Percentiles rank a stretch among this genome's conserved stretches.
Conservation (phyloP, 495 filamentous ascomycete species). For the Hypoxylon intermedium region DNA sequence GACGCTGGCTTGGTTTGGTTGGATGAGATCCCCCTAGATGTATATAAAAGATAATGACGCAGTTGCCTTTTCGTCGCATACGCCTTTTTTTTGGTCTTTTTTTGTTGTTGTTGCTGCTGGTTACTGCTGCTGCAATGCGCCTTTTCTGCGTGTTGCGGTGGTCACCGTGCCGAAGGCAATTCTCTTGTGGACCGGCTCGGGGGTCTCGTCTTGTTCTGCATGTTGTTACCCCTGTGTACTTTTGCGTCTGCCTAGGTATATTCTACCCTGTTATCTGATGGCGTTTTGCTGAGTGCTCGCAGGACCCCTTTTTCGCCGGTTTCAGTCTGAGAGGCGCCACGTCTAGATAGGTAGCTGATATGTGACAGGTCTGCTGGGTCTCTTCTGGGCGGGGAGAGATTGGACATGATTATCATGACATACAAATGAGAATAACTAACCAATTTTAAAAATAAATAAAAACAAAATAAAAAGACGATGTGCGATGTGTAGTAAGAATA, state of each 20-base stretch:
- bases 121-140: slow-evolving; percentile 9
- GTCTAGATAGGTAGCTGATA: slow-evolving; percentile 16
- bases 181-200: slow-evolving; percentile 11
- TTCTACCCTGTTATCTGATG: background rate
- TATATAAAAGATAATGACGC: slow-evolving; percentile 9
- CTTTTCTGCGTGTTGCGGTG: slow-evolving; percentile 1
- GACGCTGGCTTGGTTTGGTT: background rate
- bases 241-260: slow-evolving; percentile 19
- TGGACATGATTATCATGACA: slow-evolving; percentile 4
- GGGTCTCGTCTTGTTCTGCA: slow-evolving; percentile 14
- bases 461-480: too few relatives aligned
- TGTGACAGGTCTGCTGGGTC: slow-evolving; percentile 30
- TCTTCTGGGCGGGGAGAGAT: slow-evolving; percentile 5
- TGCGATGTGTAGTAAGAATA: too few relatives aligned
- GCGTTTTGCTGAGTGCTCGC: background rate
- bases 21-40: background rate
- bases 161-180: slow-evolving; percentile 13
- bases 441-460: too few relatives aligned
- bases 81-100: too few relatives aligned
- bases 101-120: background rate
- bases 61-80: background rate
- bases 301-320: slow-evolving; percentile 24
- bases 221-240: slow-evolving; percentile 20
- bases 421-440: too few relatives aligned
- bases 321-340: slow-evolving; percentile 19